Conservation (phyloP, 331 rosid species). For the Telfairia occidentalis region DNA sequence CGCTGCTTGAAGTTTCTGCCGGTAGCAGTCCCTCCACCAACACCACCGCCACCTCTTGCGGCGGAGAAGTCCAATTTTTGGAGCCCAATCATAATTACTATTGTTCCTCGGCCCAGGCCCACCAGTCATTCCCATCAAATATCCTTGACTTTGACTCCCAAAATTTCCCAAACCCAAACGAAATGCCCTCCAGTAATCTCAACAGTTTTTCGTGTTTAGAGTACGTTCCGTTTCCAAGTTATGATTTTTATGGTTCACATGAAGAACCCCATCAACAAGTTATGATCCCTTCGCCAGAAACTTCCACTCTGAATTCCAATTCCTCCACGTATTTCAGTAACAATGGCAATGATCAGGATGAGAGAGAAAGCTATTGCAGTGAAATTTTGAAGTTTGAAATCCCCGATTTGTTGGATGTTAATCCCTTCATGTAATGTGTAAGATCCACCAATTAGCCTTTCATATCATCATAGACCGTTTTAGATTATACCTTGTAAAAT, state of each 20-base stretch:
- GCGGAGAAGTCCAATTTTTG: constrained; percentile 17
- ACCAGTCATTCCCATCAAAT: not conserved
- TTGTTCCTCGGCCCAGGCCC: not conserved
- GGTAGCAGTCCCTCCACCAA: not conserved
- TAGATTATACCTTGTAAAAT: not conserved
- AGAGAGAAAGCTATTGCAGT: constrained; percentile 68
- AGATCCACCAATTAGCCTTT: not conserved
- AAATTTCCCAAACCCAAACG: constrained; percentile 18
- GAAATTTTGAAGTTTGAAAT: constrained; percentile 51
- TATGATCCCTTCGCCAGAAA: constrained; percentile 29
- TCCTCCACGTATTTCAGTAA: constrained; percentile 34
- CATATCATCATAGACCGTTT: not conserved
- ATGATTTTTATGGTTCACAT: constrained; percentile 18
- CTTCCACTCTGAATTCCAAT: constrained; percentile 46
- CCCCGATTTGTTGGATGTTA: constrained; percentile 41
- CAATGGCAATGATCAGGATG: constrained; percentile 44
- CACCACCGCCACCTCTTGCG: constrained; percentile 19
- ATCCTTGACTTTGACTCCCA: constrained; percentile 23
- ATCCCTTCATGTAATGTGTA: constrained; percentile 26
- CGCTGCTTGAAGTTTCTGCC: not conserved
- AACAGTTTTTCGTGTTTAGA: constrained; percentile 4
- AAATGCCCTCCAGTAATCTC: constrained; percentile 9
- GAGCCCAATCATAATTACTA: constrained; percentile 18
- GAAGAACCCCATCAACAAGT: constrained; percentile 15
- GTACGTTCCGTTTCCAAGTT: constrained; percentile 27